A percentile compares a stretch with the other conserved stretches of the same genome.
These are phyloP conservation scores for Priceomyces medius DNA, from an alignment of 805 yeast species.

Conservation along the genomic window DNA sequence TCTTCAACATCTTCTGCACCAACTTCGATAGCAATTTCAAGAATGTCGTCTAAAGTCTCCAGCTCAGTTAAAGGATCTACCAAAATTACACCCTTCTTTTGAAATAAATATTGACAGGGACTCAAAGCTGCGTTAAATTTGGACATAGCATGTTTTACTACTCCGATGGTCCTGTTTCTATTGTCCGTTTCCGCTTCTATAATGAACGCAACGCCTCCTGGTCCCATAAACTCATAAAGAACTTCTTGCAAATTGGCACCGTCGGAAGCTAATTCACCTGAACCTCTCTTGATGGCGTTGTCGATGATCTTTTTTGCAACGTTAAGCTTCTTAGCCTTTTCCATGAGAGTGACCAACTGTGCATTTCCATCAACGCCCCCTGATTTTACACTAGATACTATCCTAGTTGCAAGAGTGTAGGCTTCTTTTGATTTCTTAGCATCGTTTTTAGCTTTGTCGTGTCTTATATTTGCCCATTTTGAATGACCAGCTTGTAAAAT, in stretches of 20 bases:
- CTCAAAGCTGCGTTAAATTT: constrained; percentile 69
- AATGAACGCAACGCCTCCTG: constrained; percentile 84
- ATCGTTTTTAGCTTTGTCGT: constrained; percentile 91
- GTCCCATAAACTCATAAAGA: constrained; percentile 86
- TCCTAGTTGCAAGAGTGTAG: constrained; percentile 68
- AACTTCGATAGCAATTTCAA: constrained; percentile 72
- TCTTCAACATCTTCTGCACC: constrained; percentile 81
- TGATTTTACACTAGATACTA: constrained; percentile 71
- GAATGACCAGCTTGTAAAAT: constrained; percentile 71
- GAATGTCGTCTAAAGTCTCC: constrained; percentile 57
- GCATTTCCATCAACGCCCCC: constrained; percentile 65
- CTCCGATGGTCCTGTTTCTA: constrained; percentile 75
- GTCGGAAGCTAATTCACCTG: constrained; percentile 57
- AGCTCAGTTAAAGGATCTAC: constrained; percentile 37
- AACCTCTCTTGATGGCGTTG: constrained; percentile 80
- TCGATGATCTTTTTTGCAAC: constrained; percentile 85
- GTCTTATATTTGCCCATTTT: constrained; percentile 94
- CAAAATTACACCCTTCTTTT: constrained; percentile 70
- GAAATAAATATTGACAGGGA: constrained; percentile 77
- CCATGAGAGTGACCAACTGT: constrained; percentile 72
- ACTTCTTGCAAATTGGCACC: constrained; percentile 51
- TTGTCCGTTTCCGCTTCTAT: constrained; percentile 89
- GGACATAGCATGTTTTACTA: constrained; percentile 70
- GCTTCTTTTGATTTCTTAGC: constrained; percentile 69
- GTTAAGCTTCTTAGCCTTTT: constrained; percentile 71